A percentile compares a stretch with the other conserved stretches of the same genome.
These are phyloP conservation scores for Colletotrichum sp. DNA, from an alignment of 2,329 filamentous ascomycete species.

Conservation along the genomic window DNA sequence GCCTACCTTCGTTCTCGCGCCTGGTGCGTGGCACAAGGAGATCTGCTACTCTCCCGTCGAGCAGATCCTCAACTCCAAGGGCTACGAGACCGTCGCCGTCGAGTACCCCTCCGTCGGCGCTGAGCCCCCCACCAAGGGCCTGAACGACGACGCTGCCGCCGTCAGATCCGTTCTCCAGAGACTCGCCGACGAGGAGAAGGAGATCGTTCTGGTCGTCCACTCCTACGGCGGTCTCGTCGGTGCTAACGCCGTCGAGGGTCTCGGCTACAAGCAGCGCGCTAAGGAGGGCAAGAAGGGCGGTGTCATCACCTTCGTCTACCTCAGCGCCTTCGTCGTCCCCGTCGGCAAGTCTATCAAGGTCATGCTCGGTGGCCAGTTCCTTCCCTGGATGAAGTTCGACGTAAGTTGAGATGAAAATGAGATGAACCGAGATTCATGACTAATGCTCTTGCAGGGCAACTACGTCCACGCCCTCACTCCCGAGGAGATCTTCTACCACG, in stretches of 20 bases:
- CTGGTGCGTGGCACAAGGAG: conserved; percentile 43
- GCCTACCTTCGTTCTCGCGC: conserved; percentile 38
- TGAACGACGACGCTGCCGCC: conserved; percentile 34
- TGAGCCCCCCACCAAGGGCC: conserved; percentile 26
- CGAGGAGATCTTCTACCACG: conserved; percentile 28
- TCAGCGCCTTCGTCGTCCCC: conserved; percentile 36
- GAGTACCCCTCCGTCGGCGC: conserved; percentile 37
- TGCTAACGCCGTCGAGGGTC: conserved; percentile 39
- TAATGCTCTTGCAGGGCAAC: conserved; percentile 10
- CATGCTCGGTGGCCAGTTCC: conserved; percentile 24
- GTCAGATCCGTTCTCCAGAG: conserved; percentile 29
- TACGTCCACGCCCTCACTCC: not conserved
- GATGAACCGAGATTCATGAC: not conserved
- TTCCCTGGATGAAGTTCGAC: conserved; percentile 31
- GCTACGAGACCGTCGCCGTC: conserved; percentile 34
- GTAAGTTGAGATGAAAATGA: conserved; percentile 9
- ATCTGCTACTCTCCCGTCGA: conserved; percentile 32
- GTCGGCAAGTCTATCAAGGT: conserved; percentile 26
- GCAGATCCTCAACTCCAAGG: conserved; percentile 31
- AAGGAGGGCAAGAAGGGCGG: conserved; percentile 39
- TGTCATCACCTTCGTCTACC: conserved; percentile 39
- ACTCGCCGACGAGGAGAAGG: conserved; percentile 38
- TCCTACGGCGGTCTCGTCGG: conserved; percentile 47
- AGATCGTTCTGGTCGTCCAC: conserved; percentile 47
- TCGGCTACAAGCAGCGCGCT: conserved; percentile 36